Percentiles rank a stretch among this genome's conserved stretches.
Evolutionary conservation across 2,329 filamentous ascomycete genomes (phyloP).

Genomic region (Lachnellula suecica): DNA sequence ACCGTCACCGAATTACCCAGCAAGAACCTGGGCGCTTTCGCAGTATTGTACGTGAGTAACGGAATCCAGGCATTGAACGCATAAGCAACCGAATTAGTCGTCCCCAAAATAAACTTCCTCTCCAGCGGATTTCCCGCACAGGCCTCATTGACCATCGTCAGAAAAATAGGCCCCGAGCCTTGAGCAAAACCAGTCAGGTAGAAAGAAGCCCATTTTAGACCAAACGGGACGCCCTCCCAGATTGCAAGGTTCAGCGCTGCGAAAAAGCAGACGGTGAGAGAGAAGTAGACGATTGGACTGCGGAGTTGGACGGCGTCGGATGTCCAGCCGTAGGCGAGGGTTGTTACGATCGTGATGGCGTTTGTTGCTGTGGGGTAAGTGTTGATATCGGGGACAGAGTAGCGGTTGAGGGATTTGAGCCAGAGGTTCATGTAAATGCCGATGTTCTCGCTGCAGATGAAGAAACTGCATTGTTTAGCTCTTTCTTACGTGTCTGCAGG

Average conservation of each 20-base stretch:
- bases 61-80: conserved; percentile 31
- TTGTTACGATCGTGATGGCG: conserved; percentile 28
- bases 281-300: conserved; percentile 28
- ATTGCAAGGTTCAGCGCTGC: conserved; percentile 28
- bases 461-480: conserved; percentile 19
- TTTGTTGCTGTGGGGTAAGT: conserved; percentile 30
- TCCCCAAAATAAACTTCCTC: conserved; percentile 26
- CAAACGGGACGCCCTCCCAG: conserved; percentile 28
- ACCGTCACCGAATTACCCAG: conserved; percentile 27
- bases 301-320: conserved; percentile 29
- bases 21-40: conserved; percentile 24
- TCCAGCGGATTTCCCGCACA: conserved; percentile 24
- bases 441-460: conserved; percentile 28
- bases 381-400: conserved; percentile 33
- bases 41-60: conserved; percentile 26
- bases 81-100: conserved; percentile 28
- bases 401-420: conserved; percentile 23
- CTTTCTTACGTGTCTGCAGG: not conserved
- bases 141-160: conserved; percentile 30
- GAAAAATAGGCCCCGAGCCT: conserved; percentile 27
- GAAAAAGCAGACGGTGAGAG: conserved; percentile 26
- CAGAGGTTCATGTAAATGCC: conserved; percentile 30
- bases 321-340: conserved; percentile 30
- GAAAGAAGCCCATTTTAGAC: conserved; percentile 27
- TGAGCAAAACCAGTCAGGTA: conserved; percentile 29